These are phyloP conservation scores for Aspergillus caelatus DNA, from an alignment of 2,329 filamentous ascomycete species.

Conservation along the genomic window DNA sequence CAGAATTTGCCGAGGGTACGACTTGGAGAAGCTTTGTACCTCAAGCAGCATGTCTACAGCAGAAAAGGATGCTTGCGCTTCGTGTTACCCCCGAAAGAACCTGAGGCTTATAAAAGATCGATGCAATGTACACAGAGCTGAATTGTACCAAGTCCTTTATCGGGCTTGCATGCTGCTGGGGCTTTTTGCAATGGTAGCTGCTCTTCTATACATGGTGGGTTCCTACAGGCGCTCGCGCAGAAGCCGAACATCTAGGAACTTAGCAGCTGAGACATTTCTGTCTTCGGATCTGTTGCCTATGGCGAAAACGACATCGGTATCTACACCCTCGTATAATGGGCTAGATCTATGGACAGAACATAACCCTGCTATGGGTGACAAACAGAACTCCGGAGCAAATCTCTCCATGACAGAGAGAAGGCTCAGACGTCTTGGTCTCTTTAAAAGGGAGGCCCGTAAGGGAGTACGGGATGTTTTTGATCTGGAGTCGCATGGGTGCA, in stretches of 20 bases:
- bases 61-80: neutral
- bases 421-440: neutral
- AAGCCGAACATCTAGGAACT: neutral
- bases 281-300: neutral
- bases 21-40: neutral
- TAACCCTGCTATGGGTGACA: neutral
- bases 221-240: neutral
- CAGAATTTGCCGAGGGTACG: neutral
- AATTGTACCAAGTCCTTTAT: neutral
- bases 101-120: neutral
- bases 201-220: neutral
- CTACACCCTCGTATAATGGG: neutral
- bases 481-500: conserved; percentile 17
- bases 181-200: neutral
- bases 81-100: neutral
- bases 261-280: neutral
- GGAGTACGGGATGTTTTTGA: conserved; percentile 26
- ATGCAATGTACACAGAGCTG: neutral
- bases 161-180: neutral
- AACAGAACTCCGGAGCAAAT: neutral
- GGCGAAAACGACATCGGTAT: neutral
- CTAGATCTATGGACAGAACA: neutral
- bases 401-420: neutral
- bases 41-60: neutral
- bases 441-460: conserved; percentile 17